A percentile compares a stretch with the other conserved stretches of the same genome.
Evolutionary conservation across 2,329 filamentous ascomycete species (phyloP).

Genomic region (Fusarium buxicola): DNA sequence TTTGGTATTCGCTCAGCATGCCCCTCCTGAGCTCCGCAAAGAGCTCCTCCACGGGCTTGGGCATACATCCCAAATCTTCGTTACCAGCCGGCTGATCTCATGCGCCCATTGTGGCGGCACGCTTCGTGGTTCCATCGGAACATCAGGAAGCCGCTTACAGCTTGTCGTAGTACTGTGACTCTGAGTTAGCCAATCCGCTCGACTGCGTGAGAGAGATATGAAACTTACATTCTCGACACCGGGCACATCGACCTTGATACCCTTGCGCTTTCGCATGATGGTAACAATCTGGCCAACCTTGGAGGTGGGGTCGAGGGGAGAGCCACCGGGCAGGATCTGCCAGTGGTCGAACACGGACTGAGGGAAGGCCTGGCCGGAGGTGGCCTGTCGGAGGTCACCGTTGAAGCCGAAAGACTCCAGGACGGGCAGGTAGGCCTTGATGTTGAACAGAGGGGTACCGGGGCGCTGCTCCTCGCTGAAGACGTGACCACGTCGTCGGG

Average conservation of each 20-base stretch:
- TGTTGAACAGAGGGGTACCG: conserved; percentile 98
- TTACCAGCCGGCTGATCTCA: conserved; percentile 55
- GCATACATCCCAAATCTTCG: conserved; percentile 48
- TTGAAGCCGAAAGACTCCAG: conserved; percentile 99
- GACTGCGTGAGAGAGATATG: neutral
- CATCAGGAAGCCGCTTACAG: conserved; percentile 74
- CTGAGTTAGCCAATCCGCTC: conserved; percentile 38
- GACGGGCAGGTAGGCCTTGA: conserved; percentile 97
- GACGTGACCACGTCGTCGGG: conserved; percentile 97
- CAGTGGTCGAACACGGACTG: conserved; percentile 99
- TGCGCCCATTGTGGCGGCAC: conserved; percentile 58
- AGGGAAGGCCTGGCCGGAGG: conserved; percentile 98
- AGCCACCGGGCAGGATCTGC: conserved; percentile 95
- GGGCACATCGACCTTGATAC: conserved; percentile 96
- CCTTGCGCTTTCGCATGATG: conserved; percentile 98
- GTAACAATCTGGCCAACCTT: conserved; percentile 87
- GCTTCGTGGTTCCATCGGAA: conserved; percentile 59
- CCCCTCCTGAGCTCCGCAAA: conserved; percentile 42
- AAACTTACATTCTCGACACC: conserved; percentile 92
- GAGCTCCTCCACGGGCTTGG: conserved; percentile 45
- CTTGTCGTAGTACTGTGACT: conserved; percentile 93
- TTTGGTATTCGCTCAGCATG: conserved; percentile 51
- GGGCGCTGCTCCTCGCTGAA: conserved; percentile 98
- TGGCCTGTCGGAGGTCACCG: conserved; percentile 92
- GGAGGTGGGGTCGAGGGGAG: conserved; percentile 82